Evolutionary conservation across 2,329 filamentous ascomycete genomes (phyloP), one percentile per base, ranked within the genome.

Genomic region (Sporothrix sp.): DNA sequence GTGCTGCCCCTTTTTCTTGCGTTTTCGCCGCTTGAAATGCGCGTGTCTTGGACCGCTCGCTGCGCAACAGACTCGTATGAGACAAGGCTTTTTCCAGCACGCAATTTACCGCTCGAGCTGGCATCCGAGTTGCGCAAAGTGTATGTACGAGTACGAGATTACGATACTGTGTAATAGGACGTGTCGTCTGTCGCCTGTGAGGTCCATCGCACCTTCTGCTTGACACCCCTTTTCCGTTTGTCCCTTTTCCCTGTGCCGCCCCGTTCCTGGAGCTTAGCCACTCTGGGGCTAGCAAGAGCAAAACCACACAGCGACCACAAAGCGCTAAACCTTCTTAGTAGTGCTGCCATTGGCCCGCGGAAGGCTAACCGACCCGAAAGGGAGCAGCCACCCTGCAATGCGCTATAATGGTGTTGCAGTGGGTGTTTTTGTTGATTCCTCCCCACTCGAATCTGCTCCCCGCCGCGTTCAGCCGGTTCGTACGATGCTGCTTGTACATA

Each of bases 331-430:
- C 60, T 56, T 16, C 32, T 35, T 16, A 38, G 14, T 28, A 32
- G 25, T 35, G 27, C 28, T 57, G n/a, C 62, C 54, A 71, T 71
- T 71, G 68, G 69, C 40, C 55, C 61, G 63, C 66, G 63, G 64
- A 65, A 62, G 53, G 47, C 45, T 58, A 57, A 54, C 55, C 59
- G 60, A 62, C 57, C 61, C 62, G 63, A 53, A 46, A 28, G 39
- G 47, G 18, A 32, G 36, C 37, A 40, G 25, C 43, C 27, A 16
- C 39, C 50, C 16, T 23, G 35, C 11, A 14, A 38, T 49, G 46
- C 52, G 50, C 54, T 56, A 56, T 52, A 51, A 52, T 51, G 50
- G 54, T 44, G 50, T 21, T 44, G 54, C 48, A 47, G 39, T 45
- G 47, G 43, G 43, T 45, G 43, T 45, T 32, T 47, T 30, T 37